Percentiles rank a stretch among this genome's conserved stretches.
Evolutionary conservation across 225 moss, liverwort and hornwort genomes (phyloP).

Genomic region (Climacium dendroides): DNA sequence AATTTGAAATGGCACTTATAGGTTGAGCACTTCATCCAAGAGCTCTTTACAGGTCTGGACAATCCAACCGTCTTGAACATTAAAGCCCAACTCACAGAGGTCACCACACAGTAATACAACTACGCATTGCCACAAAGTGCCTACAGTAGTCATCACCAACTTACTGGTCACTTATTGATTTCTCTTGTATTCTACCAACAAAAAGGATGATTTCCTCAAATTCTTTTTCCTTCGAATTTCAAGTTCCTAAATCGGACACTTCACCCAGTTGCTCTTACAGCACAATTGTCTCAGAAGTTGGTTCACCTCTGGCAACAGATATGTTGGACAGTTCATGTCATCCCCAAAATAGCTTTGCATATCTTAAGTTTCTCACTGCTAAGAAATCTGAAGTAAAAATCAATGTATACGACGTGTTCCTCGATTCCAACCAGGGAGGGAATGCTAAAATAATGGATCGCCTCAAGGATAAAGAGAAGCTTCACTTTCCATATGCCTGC

Average conservation of each 20-base stretch:
- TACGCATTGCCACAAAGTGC: no score
- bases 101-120: background rate
- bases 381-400: background rate
- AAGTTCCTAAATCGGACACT: background rate
- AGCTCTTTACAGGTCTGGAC: background rate
- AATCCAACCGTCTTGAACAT: no score
- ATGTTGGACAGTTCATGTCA: background rate
- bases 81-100: background rate
- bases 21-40: background rate
- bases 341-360: background rate
- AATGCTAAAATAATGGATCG: background rate
- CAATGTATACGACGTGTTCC: background rate
- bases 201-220: no score
- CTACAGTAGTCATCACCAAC: background rate
- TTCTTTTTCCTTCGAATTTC: background rate
- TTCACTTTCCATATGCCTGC: background rate
- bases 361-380: background rate
- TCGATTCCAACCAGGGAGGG: background rate
- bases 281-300: background rate
- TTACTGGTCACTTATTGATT: background rate
- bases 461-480: no score
- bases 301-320: background rate
- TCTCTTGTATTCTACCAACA: background rate
- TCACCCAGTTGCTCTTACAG: background rate
- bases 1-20: background rate